Evolutionary conservation across 106 monocot genomes (phyloP).

Genomic region (Dioscorea dumetorum): DNA sequence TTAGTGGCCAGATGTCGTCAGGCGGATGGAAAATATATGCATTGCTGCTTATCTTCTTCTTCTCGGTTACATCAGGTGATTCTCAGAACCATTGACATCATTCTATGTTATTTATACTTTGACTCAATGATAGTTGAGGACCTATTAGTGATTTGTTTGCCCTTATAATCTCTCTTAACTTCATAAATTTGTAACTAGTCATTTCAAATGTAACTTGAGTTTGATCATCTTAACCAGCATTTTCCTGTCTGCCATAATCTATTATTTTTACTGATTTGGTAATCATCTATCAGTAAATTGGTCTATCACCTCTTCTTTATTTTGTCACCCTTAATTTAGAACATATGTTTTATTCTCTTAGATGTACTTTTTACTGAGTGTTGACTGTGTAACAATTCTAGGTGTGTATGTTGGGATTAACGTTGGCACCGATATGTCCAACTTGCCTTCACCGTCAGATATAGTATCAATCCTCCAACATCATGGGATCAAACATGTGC

Average conservation of each 20-base stretch:
- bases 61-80: not conserved
- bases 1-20: not conserved
- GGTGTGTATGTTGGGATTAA: conserved; percentile 80
- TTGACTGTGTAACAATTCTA: conserved; percentile 3
- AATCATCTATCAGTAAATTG: not conserved
- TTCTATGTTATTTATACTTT: too few relatives aligned
- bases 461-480: conserved; percentile 61
- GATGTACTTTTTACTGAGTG: not conserved
- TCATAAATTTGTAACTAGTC: too few relatives aligned
- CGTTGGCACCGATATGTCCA: conserved; percentile 49
- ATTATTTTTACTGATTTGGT: too few relatives aligned
- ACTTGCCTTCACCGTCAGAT: conserved; percentile 51
- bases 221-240: too few relatives aligned
- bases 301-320: too few relatives aligned
- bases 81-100: too few relatives aligned
- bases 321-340: not conserved
- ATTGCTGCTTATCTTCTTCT: not conserved
- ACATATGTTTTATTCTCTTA: too few relatives aligned
- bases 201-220: too few relatives aligned
- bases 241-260: too few relatives aligned
- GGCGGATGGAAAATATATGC: not conserved
- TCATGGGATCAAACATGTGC: conserved; percentile 65
- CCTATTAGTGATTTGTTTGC: too few relatives aligned
- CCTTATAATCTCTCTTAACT: too few relatives aligned
- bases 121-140: too few relatives aligned